Evolutionary conservation across 257 asterid genomes (phyloP).

Genomic region (Solanum bukasovii): DNA sequence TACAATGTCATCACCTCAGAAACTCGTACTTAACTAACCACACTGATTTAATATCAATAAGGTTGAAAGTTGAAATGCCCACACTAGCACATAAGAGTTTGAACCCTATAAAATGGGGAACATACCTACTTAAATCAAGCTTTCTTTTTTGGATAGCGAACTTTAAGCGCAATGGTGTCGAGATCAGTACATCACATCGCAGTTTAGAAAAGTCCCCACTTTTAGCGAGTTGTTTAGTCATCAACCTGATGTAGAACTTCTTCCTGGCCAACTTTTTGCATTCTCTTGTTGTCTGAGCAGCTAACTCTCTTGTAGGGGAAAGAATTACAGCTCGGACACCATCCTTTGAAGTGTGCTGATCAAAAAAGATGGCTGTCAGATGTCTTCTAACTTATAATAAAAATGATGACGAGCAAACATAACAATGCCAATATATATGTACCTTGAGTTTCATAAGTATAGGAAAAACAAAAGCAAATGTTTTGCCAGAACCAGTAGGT

Average conservation of each 20-base stretch:
- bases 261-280: constrained; percentile 81
- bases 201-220: constrained; percentile 71
- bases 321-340: constrained; percentile 81
- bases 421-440: background rate
- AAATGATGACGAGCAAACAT: background rate
- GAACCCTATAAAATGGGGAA: background rate
- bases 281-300: constrained; percentile 95
- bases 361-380: constrained; percentile 16
- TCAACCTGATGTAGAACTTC: constrained; percentile 64
- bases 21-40: background rate
- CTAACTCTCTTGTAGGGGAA: constrained; percentile 92
- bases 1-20: background rate
- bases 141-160: constrained; percentile 69
- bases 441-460: constrained; percentile 82
- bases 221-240: constrained; percentile 85
- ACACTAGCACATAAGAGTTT: background rate
- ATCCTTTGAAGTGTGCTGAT: constrained; percentile 66
- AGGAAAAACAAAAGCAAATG: constrained; percentile 81
- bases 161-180: constrained; percentile 71
- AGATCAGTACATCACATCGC: constrained; percentile 87
- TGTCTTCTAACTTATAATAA: background rate
- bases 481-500: constrained; percentile 96
- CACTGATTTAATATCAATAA: background rate
- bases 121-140: constrained; percentile 89
- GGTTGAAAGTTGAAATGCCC: background rate